Evolutionary conservation across 768 basidiomycete genomes (phyloP).

Genomic region (Collybiopsis confluens): DNA sequence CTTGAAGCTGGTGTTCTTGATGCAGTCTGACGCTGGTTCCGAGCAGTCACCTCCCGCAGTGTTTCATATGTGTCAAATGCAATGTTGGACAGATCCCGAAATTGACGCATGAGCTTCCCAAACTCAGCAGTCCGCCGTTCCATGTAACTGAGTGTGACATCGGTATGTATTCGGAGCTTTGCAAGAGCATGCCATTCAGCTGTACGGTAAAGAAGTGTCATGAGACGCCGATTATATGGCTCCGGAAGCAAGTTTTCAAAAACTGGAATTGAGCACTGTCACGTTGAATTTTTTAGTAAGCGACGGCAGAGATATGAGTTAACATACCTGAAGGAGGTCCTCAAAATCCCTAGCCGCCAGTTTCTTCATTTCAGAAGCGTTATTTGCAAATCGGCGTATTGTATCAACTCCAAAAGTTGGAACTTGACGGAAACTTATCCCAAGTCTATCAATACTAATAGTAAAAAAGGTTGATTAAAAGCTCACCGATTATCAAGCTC

Average conservation of each 20-base stretch:
- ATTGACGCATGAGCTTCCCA: constrained; percentile 7
- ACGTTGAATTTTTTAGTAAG: too few relatives aligned
- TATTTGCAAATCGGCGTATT: constrained; percentile 25
- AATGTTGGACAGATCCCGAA: neutral
- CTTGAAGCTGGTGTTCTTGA: too few relatives aligned
- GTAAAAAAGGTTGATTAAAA: neutral
- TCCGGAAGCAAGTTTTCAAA: constrained; percentile 27
- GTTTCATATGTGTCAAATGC: constrained; percentile 3
- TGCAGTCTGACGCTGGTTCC: neutral
- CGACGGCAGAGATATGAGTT: too few relatives aligned
- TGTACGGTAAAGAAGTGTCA: constrained; percentile 11
- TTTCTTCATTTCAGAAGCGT: constrained; percentile 23
- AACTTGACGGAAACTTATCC: too few relatives aligned
- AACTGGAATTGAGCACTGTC: constrained; percentile 27
- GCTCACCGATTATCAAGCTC: constrained; percentile 28
- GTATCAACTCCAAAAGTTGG: constrained; percentile 19
- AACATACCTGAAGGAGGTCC: constrained; percentile 22
- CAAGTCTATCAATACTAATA: constrained; percentile 15
- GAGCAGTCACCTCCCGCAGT: constrained; percentile 6
- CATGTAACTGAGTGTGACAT: constrained; percentile 12
- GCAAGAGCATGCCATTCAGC: constrained; percentile 16
- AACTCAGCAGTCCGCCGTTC: neutral
- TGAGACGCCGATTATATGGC: constrained; percentile 3
- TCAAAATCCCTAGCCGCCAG: constrained; percentile 29
- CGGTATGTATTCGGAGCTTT: constrained; percentile 18